Percentiles rank a stretch among this genome's conserved stretches.
Conservation (phyloP, 2,329 filamentous ascomycete genomes). For the Boeremia exigua region DNA sequence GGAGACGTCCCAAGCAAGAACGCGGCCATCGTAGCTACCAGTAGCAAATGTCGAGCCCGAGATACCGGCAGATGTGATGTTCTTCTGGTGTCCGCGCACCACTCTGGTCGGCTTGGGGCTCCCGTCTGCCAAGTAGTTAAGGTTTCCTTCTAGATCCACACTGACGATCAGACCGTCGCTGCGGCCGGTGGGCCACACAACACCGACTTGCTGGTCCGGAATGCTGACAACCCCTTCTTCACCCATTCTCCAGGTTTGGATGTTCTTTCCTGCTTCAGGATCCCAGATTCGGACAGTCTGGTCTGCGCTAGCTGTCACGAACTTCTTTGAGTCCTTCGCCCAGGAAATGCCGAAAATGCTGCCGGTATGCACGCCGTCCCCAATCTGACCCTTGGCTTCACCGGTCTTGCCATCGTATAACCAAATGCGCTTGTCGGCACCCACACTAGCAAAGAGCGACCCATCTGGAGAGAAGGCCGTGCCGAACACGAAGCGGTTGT, state of each 20-base stretch:
- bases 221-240: slow-evolving; percentile 74
- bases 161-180: slow-evolving; percentile 89
- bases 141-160: slow-evolving; percentile 83
- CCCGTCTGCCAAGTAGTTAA: slow-evolving; percentile 84
- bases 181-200: slow-evolving; percentile 84
- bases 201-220: slow-evolving; percentile 88
- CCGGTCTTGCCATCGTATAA: slow-evolving; percentile 97
- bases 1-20: slow-evolving; percentile 81
- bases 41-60: slow-evolving; percentile 76
- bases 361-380: slow-evolving; percentile 84
- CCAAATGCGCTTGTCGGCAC: slow-evolving; percentile 91
- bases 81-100: slow-evolving; percentile 89
- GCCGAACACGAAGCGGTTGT: slow-evolving; percentile 88
- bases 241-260: slow-evolving; percentile 86
- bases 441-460: slow-evolving; percentile 79
- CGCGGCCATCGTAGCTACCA: slow-evolving; percentile 88
- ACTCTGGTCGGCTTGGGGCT: slow-evolving; percentile 71
- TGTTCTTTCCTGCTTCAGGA: slow-evolving; percentile 74
- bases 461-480: slow-evolving; percentile 92
- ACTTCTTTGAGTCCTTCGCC: slow-evolving; percentile 81
- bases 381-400: slow-evolving; percentile 77
- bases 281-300: slow-evolving; percentile 97
- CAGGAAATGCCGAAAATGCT: slow-evolving; percentile 93
- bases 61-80: slow-evolving; percentile 76
- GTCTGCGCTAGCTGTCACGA: slow-evolving; percentile 92